phyloP scores from a whole-genome alignment of 768 basidiomycete species.

The Tephrocybe sp. region DNA sequence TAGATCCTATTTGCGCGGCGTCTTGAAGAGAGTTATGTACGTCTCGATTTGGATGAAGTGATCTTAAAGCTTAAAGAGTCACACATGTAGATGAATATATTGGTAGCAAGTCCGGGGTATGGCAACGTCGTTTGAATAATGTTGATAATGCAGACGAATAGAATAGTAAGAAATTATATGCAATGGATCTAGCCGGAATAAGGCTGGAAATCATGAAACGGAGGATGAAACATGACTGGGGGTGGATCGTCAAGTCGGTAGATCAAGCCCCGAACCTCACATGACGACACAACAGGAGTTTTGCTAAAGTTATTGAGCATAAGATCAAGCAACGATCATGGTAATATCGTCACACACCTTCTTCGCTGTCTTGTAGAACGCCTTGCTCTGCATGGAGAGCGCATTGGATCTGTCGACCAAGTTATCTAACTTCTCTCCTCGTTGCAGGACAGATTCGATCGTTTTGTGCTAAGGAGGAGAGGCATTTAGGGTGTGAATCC shows the following conservation, averaged over 20 bases:
- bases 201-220: slow-evolving; percentile 5
- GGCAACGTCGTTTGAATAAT: not conserved
- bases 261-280: slow-evolving; percentile 33
- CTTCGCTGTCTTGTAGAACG: slow-evolving; percentile 99
- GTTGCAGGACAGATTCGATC: slow-evolving; percentile 93
- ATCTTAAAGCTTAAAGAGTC: no score
- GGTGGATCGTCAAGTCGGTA: not conserved
- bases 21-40: not conserved
- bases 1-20: not conserved
- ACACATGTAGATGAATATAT: slow-evolving; percentile 12
- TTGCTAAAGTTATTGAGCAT: slow-evolving; percentile 56
- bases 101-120: slow-evolving; percentile 17
- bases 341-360: slow-evolving; percentile 59
- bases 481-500: not conserved
- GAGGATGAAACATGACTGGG: slow-evolving; percentile 13
- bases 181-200: slow-evolving; percentile 6
- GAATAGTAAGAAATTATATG: not conserved
- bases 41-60: no score
- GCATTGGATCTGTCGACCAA: slow-evolving; percentile 92
- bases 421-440: slow-evolving; percentile 96
- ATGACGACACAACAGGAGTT: slow-evolving; percentile 93
- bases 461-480: slow-evolving; percentile 83
- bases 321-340: not conserved
- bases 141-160: not conserved
- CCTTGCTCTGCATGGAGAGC: slow-evolving; percentile 88